Evolutionary conservation across 164 flowering plant species (phyloP).

Genomic region (Akebia trifoliata): DNA sequence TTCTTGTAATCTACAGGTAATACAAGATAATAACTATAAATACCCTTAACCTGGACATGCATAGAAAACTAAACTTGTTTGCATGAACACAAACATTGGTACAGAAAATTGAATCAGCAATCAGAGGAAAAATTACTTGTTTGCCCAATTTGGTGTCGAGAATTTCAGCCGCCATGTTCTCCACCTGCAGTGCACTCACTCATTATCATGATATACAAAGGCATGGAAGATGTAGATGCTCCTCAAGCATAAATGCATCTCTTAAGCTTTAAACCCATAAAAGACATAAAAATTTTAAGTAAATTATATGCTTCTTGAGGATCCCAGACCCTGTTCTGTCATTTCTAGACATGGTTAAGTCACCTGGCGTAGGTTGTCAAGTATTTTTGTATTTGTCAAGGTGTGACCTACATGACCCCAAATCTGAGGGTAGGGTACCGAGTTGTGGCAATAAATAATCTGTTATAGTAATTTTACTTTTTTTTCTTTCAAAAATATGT

Average conservation of each 20-base stretch:
- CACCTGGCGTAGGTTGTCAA: too few species aligned
- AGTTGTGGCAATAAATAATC: too few species aligned
- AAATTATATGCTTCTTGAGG: too few species aligned
- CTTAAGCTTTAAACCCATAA: not conserved
- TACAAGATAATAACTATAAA: not conserved
- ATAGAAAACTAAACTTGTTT: not conserved
- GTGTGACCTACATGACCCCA: too few species aligned
- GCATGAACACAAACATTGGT: not conserved
- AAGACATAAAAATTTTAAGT: too few species aligned
- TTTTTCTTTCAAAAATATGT: too few species aligned
- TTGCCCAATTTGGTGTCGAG: slow-evolving; percentile 92
- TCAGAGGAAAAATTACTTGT: slow-evolving; percentile 56
- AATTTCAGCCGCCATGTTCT: slow-evolving; percentile 90
- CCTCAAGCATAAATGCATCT: not conserved
- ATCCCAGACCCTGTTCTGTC: too few species aligned
- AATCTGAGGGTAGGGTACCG: too few species aligned
- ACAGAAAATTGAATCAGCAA: not conserved
- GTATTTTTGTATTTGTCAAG: too few species aligned
- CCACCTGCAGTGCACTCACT: slow-evolving; percentile 52
- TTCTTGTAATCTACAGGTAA: slow-evolving; percentile 60
- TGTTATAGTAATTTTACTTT: too few species aligned
- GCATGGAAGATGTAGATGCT: not conserved
- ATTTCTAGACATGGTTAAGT: too few species aligned
- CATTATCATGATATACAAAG: not conserved
- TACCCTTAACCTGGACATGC: not conserved